These are phyloP conservation scores for Lignosus rhinocerotis DNA, from an alignment of 1,284 basidiomycete species.

Conservation along the genomic window DNA sequence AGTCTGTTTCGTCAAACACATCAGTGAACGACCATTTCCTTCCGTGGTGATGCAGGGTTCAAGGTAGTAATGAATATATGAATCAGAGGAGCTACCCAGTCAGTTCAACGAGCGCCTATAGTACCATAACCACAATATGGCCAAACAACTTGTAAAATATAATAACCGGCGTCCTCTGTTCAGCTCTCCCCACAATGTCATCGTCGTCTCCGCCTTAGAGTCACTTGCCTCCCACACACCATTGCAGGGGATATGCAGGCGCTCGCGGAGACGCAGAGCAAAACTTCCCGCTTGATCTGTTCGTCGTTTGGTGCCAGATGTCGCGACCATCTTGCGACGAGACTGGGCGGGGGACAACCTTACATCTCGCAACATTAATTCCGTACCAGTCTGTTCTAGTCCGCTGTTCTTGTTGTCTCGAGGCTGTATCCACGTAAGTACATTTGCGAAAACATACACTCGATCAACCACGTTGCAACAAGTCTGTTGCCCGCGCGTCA, in stretches of 20 bases:
- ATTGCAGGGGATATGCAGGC: constrained; percentile 50
- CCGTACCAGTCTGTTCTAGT: neutral
- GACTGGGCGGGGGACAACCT: constrained; percentile 35
- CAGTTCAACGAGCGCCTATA: neutral
- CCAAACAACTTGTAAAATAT: constrained; percentile 14
- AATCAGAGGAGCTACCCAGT: too few relatives aligned
- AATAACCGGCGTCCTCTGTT: neutral
- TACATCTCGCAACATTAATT: neutral
- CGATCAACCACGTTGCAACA: neutral
- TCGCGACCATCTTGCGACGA: constrained; percentile 33
- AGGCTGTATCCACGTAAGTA: neutral
- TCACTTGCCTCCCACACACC: constrained; percentile 54
- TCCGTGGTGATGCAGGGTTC: too few relatives aligned
- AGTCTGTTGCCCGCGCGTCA: too few relatives aligned
- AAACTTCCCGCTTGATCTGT: constrained; percentile 34
- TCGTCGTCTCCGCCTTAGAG: constrained; percentile 57
- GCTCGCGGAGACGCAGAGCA: constrained; percentile 63
- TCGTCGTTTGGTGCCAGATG: constrained; percentile 31
- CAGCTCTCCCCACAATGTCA: constrained; percentile 37
- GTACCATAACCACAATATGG: constrained; percentile 15
- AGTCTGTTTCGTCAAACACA: too few relatives aligned
- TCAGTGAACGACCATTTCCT: too few relatives aligned
- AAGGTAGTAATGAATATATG: too few relatives aligned
- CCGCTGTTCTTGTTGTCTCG: neutral
- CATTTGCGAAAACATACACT: neutral